phyloP scores from a whole-genome alignment of 2,329 filamentous ascomycete genomes.

The Shiraia sp. region DNA sequence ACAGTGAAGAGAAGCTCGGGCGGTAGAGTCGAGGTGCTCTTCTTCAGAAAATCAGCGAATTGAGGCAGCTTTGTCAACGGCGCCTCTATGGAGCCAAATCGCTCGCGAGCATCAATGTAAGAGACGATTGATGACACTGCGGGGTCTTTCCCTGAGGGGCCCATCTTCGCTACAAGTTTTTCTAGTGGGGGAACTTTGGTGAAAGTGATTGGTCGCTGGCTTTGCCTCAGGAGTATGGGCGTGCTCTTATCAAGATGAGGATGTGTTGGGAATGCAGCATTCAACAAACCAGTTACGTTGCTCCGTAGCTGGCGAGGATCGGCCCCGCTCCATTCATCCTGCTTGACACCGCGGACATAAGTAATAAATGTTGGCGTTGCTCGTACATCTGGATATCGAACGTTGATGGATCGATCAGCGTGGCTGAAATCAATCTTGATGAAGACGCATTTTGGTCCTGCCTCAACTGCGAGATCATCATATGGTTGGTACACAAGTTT shows the following conservation, averaged over 20 bases:
- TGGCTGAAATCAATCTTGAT: slow-evolving; percentile 81
- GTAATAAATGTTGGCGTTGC: slow-evolving; percentile 90
- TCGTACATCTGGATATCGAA: slow-evolving; percentile 65
- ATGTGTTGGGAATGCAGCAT: slow-evolving; percentile 76
- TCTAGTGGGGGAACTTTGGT: slow-evolving; percentile 78
- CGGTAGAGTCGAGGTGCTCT: slow-evolving; percentile 60
- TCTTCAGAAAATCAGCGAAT: slow-evolving; percentile 65
- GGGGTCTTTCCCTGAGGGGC: slow-evolving; percentile 59
- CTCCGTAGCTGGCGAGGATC: slow-evolving; percentile 68
- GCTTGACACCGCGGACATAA: slow-evolving; percentile 74
- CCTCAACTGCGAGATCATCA: slow-evolving; percentile 76
- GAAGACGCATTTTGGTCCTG: slow-evolving; percentile 68
- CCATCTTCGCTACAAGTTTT: slow-evolving; percentile 81
- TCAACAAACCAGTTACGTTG: slow-evolving; percentile 73
- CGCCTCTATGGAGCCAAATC: slow-evolving; percentile 64
- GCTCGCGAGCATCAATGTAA: slow-evolving; percentile 69
- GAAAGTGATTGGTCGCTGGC: slow-evolving; percentile 72
- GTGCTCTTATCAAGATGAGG: slow-evolving; percentile 73
- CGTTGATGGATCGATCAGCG: slow-evolving; percentile 53
- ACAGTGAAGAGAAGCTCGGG: slow-evolving; percentile 73
- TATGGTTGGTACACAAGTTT: slow-evolving; percentile 81
- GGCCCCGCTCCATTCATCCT: slow-evolving; percentile 80
- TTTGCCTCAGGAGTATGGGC: slow-evolving; percentile 68
- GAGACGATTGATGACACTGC: slow-evolving; percentile 66
- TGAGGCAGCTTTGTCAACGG: slow-evolving; percentile 70